Evolutionary conservation across 139 green algal species (phyloP), one percentile per base, ranked within the genome.

Genomic region (Desmodesmus armatus): DNA sequence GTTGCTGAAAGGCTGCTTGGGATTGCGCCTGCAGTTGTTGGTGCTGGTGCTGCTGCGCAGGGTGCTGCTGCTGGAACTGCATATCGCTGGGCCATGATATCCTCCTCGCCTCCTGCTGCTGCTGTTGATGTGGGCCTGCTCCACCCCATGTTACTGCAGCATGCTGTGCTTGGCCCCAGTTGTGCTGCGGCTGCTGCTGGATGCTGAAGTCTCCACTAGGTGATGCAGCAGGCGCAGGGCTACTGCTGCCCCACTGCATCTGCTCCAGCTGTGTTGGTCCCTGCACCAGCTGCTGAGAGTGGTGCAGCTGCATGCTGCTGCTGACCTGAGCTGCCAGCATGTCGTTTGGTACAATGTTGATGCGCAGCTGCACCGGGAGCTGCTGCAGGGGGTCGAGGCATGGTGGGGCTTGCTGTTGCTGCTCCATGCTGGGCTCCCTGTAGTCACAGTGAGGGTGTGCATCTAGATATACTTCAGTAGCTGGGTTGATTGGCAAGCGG

Each of bases 1-100:
- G 41, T 41, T 79, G 5, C 17, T 19, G 88, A 93, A 19, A 79
- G 89, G 9, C 94, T 98, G 19, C 94, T 95, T 67, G 98, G 96
- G 96, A 90, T 94, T 89, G 97, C 96, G 0, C 96, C 98, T 93
- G 98, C 96, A 0, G 96, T 91, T 27, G 91, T 89, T 37, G 94
- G 92, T 13, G 95, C 94, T 35, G 92, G 89, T 80, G 77, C 82
- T 19, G 70, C 82, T 39, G 6, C 7, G 53, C 53, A 2, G 35
- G 55, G 35, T 39, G 71, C 71, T 62, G 43, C 43, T 41, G 39
- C 3, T 29, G 97, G 90, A 96, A 99, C 89, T 92, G 99, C 63
- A 97, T 91, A 0, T 85, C 84, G 3, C 96, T 93, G 94, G 0
- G 92, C 93, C 0, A 88, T 87, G 13, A 90, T 98, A 93, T 94